phyloP scores from a whole-genome alignment of 2,329 filamentous ascomycete genomes.

The Fusarium sulawesiense region DNA sequence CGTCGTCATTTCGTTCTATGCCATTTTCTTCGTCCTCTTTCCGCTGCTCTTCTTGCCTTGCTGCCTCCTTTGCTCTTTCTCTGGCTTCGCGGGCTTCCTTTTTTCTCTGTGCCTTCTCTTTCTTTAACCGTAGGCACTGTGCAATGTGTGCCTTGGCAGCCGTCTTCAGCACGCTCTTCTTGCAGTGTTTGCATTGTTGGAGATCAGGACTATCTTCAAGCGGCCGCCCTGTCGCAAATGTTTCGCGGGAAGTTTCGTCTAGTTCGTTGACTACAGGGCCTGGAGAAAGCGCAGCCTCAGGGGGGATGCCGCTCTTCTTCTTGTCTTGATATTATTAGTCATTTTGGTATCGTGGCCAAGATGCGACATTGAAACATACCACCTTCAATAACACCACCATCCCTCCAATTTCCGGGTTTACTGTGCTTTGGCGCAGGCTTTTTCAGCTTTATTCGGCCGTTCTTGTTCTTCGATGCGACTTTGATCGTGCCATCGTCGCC shows the following conservation, averaged over 20 bases:
- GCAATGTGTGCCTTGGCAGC: conserved; percentile 83
- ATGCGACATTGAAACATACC: conserved; percentile 57
- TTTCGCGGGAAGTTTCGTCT: conserved; percentile 79
- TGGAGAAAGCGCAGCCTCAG: conserved; percentile 59
- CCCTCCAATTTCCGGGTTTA: conserved; percentile 78
- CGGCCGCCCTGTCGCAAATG: conserved; percentile 84
- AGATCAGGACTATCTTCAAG: conserved; percentile 83
- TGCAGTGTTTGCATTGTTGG: conserved; percentile 93
- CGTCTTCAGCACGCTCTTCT: conserved; percentile 83
- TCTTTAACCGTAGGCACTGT: conserved; percentile 85
- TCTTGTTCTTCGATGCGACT: conserved; percentile 69
- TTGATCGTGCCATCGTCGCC: conserved; percentile 72
- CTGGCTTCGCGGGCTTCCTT: conserved; percentile 79
- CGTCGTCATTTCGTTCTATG: conserved; percentile 63
- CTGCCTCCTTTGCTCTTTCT: conserved; percentile 73
- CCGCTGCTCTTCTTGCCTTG: conserved; percentile 65
- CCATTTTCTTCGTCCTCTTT: conserved; percentile 62
- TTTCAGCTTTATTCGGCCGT: conserved; percentile 70
- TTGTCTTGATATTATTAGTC: conserved; percentile 59
- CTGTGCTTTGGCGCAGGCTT: conserved; percentile 70
- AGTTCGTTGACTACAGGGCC: conserved; percentile 73
- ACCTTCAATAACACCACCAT: conserved; percentile 73
- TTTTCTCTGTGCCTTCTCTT: conserved; percentile 81
- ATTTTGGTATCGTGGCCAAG: not conserved
- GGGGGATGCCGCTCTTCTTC: conserved; percentile 61